Base-by-base conservation (phyloP, 805 yeast genomes). In the Myxozyma mucilagina region DNA sequence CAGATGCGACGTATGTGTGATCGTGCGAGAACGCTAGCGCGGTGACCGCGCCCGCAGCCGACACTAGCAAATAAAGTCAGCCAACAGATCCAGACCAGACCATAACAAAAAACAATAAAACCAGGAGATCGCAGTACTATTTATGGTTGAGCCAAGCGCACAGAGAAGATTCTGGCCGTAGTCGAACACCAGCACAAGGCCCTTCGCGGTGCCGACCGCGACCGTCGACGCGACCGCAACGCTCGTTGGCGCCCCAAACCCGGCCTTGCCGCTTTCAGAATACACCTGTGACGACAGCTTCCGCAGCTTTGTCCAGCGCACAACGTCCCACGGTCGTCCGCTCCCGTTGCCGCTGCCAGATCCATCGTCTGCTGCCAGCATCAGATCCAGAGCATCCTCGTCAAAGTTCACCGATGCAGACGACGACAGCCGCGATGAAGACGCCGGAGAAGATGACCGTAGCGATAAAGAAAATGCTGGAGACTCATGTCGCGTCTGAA, bases 161-260 rank as follows among this genome's bases (percentile, higher is more conserved):
- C 74, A 74, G 13, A 80, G 75, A 3, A 88, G 70, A 35, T 75
- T 77, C 71, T 92, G 97, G 47, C 80, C 80, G 63, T 85, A 86
- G 68, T 86, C 87, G 72, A 89, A 91, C 4, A 87, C 77, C 4
- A 89, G 72, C 0, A 90, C 76, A 41, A 72, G 75, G 1, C 96
- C 96, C 53, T 80, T 81, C 0, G 80, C 68, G 0, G 97, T 91
- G 1, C 96, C 97, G 7, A 91, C 68, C 0, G 84, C 84, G 7
- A 87, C 75, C 36, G 79, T 67, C 38, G 77, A 80, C 9, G 82
- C 78, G 0, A 81, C 76, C 0, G 77, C 71, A 13, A 84, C 68
- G 31, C 78, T 71, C 0, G 82, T 75, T 0, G 87, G 84, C 1
- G 79, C 77, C 0, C 93, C 92, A 66, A 80, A 78, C 8, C 72